Evolutionary conservation across 768 basidiomycete genomes (phyloP).

Genomic region (Tylopilus sp.): DNA sequence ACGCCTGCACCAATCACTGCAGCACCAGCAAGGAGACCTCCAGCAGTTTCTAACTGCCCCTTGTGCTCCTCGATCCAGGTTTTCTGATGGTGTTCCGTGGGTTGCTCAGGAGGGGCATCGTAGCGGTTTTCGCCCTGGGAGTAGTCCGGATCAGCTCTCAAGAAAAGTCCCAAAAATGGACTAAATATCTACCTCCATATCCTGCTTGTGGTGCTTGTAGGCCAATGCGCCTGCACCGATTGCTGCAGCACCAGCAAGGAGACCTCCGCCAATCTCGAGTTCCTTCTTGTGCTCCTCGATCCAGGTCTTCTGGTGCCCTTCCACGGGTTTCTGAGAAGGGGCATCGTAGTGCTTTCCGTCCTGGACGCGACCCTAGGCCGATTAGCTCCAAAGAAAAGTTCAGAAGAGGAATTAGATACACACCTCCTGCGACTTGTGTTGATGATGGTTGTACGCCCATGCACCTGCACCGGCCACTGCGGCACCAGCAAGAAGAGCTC

Average conservation of each 20-base stretch:
- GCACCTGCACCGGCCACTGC: slow-evolving; percentile 52
- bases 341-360: too few species aligned
- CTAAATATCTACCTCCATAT: slow-evolving; percentile 45
- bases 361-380: too few species aligned
- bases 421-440: slow-evolving; percentile 56
- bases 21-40: slow-evolving; percentile 54
- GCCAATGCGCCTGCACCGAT: slow-evolving; percentile 51
- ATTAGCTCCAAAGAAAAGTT: too few species aligned
- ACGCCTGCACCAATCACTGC: slow-evolving; percentile 52
- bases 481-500: slow-evolving; percentile 55
- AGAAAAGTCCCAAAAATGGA: too few species aligned
- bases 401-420: neutral
- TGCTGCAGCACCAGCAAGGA: slow-evolving; percentile 51
- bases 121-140: too few species aligned
- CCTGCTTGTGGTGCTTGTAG: slow-evolving; percentile 55
- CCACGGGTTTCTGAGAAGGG: slow-evolving; percentile 22
- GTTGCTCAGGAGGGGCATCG: slow-evolving; percentile 15
- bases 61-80: slow-evolving; percentile 57
- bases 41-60: slow-evolving; percentile 74
- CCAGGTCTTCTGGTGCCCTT: slow-evolving; percentile 55
- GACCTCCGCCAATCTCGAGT: slow-evolving; percentile 73
- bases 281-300: slow-evolving; percentile 53
- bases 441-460: slow-evolving; percentile 51
- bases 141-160: too few species aligned
- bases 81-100: slow-evolving; percentile 43